These are phyloP conservation scores for Paxillus rubicundulus DNA, from an alignment of 768 basidiomycete genomes.

Conservation along the genomic window DNA sequence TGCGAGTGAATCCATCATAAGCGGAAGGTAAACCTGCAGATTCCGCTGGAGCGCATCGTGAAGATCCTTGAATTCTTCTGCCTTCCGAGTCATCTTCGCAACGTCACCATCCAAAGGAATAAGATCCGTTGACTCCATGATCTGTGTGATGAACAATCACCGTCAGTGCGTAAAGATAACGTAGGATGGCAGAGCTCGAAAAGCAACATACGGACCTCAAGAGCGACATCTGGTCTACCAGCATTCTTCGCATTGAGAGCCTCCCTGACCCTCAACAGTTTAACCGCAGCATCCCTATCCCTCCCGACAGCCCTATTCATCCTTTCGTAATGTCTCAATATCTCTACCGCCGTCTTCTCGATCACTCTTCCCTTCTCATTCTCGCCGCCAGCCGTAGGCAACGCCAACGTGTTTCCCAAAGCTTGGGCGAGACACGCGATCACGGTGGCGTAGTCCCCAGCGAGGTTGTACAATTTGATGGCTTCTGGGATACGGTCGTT, in stretches of 20 bases:
- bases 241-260: constrained; percentile 74
- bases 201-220: constrained; percentile 60
- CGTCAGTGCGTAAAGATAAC: neutral
- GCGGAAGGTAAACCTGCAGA: constrained; percentile 80
- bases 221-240: constrained; percentile 69
- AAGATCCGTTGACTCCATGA: constrained; percentile 83
- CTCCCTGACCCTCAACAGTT: constrained; percentile 76
- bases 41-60: constrained; percentile 89
- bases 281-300: constrained; percentile 70
- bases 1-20: constrained; percentile 91
- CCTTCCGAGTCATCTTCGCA: constrained; percentile 76
- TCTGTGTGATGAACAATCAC: constrained; percentile 39
- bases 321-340: constrained; percentile 76
- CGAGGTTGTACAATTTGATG: constrained; percentile 94
- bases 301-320: constrained; percentile 70
- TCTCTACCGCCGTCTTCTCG: constrained; percentile 74
- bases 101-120: constrained; percentile 87
- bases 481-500: constrained; percentile 87
- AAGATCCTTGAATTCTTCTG: constrained; percentile 85
- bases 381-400: constrained; percentile 49
- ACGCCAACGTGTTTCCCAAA: constrained; percentile 76
- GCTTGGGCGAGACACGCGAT: constrained; percentile 84
- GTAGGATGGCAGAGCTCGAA: neutral
- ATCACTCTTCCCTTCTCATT: constrained; percentile 61
- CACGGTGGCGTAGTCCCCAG: constrained; percentile 86